Conservation (phyloP, 2,329 filamentous ascomycete genomes). For the Stemphylium vesicarium region DNA sequence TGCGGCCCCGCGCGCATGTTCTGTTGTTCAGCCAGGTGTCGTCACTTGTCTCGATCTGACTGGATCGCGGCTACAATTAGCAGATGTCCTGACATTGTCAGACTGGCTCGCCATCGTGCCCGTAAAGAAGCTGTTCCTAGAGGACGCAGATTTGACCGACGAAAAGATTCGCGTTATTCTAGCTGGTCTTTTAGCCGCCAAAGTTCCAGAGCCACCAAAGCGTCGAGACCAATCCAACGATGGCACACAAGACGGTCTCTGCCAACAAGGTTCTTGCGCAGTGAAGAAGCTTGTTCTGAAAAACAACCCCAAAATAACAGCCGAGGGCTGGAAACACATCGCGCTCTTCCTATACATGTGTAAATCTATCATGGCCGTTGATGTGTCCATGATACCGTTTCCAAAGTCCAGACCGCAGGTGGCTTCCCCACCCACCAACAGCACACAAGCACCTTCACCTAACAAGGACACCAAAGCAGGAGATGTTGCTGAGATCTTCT, state of each 20-base stretch:
- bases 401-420: constrained; percentile 28
- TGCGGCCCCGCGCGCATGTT: constrained; percentile 69
- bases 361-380: constrained; percentile 81
- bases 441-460: constrained; percentile 9
- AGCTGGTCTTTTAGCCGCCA: constrained; percentile 82
- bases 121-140: constrained; percentile 82
- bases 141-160: constrained; percentile 86
- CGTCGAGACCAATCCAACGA: constrained; percentile 23
- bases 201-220: constrained; percentile 65
- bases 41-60: constrained; percentile 84
- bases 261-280: constrained; percentile 64
- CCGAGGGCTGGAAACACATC: constrained; percentile 90
- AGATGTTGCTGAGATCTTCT: constrained; percentile 71
- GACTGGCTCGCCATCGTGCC: constrained; percentile 96
- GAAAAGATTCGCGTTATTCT: constrained; percentile 87
- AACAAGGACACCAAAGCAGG: constrained; percentile 34
- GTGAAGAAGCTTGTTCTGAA: constrained; percentile 88
- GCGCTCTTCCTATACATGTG: constrained; percentile 90
- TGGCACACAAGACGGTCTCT: constrained; percentile 24
- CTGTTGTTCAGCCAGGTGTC: constrained; percentile 70
- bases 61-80: constrained; percentile 80
- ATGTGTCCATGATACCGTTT: constrained; percentile 84
- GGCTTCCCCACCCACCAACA: constrained; percentile 22
- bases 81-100: constrained; percentile 84
- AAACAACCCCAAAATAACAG: constrained; percentile 83